These are phyloP conservation scores for Penicillium sp. DNA, from an alignment of 2,329 filamentous ascomycete species.

Conservation along the genomic window DNA sequence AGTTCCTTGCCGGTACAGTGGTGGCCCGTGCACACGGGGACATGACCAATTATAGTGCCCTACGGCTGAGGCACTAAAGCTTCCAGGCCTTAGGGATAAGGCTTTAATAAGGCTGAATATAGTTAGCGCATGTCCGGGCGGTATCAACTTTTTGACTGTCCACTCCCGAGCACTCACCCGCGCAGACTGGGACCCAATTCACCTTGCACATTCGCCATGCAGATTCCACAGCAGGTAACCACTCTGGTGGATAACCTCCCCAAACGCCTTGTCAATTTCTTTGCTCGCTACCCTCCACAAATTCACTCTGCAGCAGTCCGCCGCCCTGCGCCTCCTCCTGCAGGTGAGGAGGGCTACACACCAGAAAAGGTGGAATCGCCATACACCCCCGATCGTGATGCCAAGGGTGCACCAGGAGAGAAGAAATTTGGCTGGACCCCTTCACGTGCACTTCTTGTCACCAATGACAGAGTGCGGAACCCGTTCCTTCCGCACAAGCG, in stretches of 20 bases:
- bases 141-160: conserved; percentile 10
- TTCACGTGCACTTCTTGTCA: conserved; percentile 35
- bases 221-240: conserved; percentile 17
- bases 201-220: conserved; percentile 22
- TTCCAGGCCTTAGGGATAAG: background rate
- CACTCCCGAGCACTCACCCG: background rate
- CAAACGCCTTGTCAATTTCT: conserved; percentile 74
- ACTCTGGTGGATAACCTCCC: conserved; percentile 53
- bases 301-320: conserved; percentile 44
- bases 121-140: conserved; percentile 3
- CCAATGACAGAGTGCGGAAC: conserved; percentile 56
- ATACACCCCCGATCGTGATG: conserved; percentile 41
- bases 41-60: background rate
- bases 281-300: conserved; percentile 79
- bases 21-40: background rate
- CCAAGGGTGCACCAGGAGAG: conserved; percentile 40
- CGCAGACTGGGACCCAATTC: conserved; percentile 2
- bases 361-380: conserved; percentile 34
- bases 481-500: conserved; percentile 81
- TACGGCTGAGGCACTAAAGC: background rate
- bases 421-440: conserved; percentile 31
- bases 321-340: conserved; percentile 29
- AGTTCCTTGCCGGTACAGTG: no score
- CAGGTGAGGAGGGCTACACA: conserved; percentile 20
- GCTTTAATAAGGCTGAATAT: background rate